phyloP scores from a whole-genome alignment of 2,329 filamentous ascomycete genomes.

The Sporothrix brunneoviolacea region DNA sequence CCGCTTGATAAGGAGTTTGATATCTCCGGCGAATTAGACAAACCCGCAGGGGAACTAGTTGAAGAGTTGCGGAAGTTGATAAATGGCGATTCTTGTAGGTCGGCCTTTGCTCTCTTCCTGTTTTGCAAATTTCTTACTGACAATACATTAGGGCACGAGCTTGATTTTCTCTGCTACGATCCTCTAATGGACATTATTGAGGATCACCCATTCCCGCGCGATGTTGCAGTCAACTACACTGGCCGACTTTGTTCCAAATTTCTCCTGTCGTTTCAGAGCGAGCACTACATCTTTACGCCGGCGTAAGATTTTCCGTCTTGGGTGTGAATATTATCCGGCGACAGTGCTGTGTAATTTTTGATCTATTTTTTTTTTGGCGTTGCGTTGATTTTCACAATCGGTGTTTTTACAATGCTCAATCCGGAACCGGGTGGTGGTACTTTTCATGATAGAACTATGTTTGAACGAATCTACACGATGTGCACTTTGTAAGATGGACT shows the following conservation, averaged over 20 bases:
- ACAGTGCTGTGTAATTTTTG: no score
- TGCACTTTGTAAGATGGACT: background rate
- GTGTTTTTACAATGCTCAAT: no score
- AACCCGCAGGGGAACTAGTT: slow-evolving; percentile 40
- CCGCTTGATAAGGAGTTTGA: slow-evolving; percentile 49
- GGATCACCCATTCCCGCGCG: slow-evolving; percentile 20
- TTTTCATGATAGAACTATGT: no score
- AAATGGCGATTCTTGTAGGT: slow-evolving; percentile 38
- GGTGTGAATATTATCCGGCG: no score
- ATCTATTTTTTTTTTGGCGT: background rate
- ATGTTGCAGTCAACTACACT: slow-evolving; percentile 44
- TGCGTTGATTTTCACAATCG: no score
- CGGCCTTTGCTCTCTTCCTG: background rate
- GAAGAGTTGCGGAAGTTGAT: slow-evolving; percentile 36
- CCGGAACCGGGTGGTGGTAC: no score
- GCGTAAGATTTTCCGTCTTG: background rate
- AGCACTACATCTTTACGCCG: slow-evolving; percentile 13
- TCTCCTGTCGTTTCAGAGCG: slow-evolving; percentile 42
- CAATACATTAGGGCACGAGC: slow-evolving; percentile 6
- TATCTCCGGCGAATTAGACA: slow-evolving; percentile 41
- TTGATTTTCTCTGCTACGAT: slow-evolving; percentile 11
- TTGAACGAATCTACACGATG: background rate
- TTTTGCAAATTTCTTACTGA: background rate
- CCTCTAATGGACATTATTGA: background rate
- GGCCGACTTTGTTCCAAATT: slow-evolving; percentile 49